phyloP scores from a whole-genome alignment of 2,329 filamentous ascomycete species.

The Alternaria arbusti region DNA sequence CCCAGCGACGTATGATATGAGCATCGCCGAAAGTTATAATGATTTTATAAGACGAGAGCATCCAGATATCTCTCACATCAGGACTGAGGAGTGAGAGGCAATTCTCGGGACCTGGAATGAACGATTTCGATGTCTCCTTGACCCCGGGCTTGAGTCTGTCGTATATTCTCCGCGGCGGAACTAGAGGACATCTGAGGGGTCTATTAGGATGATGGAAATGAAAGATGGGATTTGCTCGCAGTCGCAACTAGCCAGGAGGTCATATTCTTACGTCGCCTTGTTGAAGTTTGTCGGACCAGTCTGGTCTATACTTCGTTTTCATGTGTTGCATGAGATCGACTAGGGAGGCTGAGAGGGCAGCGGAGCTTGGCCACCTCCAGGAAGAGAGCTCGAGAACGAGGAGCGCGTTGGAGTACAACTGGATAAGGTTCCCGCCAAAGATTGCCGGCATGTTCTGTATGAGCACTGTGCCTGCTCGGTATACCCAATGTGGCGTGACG shows the following conservation, averaged over 20 bases:
- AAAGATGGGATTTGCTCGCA: background rate
- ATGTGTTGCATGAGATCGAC: conserved; percentile 42
- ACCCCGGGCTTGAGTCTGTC: background rate
- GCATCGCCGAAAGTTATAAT: background rate
- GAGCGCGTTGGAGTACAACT: conserved; percentile 45
- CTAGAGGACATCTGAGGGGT: conserved; percentile 1
- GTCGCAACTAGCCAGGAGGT: conserved; percentile 9
- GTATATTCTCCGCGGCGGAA: conserved; percentile 3
- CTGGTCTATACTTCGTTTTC: conserved; percentile 37
- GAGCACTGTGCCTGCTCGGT: conserved; percentile 39
- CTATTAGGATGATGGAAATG: conserved; percentile 9
- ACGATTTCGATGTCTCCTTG: background rate
- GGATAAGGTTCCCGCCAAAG: conserved; percentile 39
- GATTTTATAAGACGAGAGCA: background rate
- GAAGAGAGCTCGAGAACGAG: conserved; percentile 42
- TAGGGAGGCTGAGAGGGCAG: conserved; percentile 34
- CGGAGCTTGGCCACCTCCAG: conserved; percentile 45
- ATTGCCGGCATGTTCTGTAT: conserved; percentile 42
- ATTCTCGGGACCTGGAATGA: background rate
- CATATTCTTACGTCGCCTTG: conserved; percentile 38
- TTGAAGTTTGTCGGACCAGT: conserved; percentile 36
- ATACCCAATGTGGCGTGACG: conserved; percentile 46
- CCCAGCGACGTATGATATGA: background rate
- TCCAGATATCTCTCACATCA: background rate
- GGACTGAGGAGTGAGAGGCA: background rate